These are phyloP conservation scores for Debaryomycetaceae sp. DNA, from an alignment of 1,139 yeast genomes.

Conservation along the genomic window DNA sequence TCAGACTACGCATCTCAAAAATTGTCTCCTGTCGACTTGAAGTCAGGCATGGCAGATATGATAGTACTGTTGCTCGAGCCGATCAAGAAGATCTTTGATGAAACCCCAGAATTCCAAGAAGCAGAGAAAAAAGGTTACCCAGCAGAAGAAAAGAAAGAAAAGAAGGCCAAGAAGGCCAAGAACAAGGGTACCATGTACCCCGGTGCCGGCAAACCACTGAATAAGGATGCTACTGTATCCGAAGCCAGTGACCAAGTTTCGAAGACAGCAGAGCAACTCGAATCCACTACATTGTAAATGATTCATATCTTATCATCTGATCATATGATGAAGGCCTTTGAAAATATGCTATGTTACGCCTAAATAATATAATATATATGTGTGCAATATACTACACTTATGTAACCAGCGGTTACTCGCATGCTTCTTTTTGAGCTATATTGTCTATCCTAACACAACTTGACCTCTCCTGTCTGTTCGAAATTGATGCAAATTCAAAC, in stretches of 20 bases:
- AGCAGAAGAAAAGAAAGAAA: conserved; percentile 60
- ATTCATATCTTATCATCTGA: background rate
- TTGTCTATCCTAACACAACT: no score
- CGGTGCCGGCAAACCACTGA: conserved; percentile 40
- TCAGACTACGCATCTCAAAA: conserved; percentile 67
- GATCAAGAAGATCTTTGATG: conserved; percentile 65
- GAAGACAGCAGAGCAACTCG: background rate
- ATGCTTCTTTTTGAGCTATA: no score
- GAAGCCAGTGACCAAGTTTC: background rate
- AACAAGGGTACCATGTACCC: conserved; percentile 86
- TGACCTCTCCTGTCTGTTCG: no score
- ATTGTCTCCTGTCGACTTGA: conserved; percentile 90
- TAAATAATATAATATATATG: no score
- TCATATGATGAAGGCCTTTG: background rate
- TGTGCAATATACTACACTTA: no score
- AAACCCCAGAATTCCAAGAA: conserved; percentile 68
- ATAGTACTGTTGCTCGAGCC: conserved; percentile 82
- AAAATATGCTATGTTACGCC: no score
- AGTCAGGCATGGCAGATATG: conserved; percentile 84
- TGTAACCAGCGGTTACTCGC: no score
- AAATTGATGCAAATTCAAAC: no score
- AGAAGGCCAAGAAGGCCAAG: conserved; percentile 69
- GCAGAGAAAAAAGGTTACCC: conserved; percentile 84
- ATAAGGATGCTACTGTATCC: conserved; percentile 9
- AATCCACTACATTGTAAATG: background rate